Conservation (phyloP, 2,329 filamentous ascomycete species). For the Penicillium digitatum region DNA sequence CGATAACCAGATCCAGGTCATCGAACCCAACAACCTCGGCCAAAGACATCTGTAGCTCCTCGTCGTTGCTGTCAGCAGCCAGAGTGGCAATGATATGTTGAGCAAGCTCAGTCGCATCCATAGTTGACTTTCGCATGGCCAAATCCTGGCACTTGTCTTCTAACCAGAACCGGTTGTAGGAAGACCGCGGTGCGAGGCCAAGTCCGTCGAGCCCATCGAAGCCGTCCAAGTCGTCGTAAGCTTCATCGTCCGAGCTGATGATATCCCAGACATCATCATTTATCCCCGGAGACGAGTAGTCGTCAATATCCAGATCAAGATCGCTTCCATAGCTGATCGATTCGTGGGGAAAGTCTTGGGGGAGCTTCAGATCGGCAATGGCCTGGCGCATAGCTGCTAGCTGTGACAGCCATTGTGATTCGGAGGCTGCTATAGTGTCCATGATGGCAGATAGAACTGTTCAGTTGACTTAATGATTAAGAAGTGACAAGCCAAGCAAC, state of each 20-base stretch:
- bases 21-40: slow-evolving; percentile 90
- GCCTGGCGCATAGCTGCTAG: slow-evolving; percentile 81
- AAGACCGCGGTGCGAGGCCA: slow-evolving; percentile 27
- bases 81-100: slow-evolving; percentile 74
- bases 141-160: slow-evolving; percentile 63
- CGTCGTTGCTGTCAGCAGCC: slow-evolving; percentile 65
- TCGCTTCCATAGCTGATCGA: slow-evolving; percentile 51
- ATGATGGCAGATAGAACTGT: slow-evolving; percentile 9
- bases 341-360: slow-evolving; percentile 46
- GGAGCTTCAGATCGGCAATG: slow-evolving; percentile 66
- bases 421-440: slow-evolving; percentile 32
- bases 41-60: slow-evolving; percentile 85
- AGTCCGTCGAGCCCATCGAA: slow-evolving; percentile 47
- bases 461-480: neutral
- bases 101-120: slow-evolving; percentile 67
- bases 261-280: slow-evolving; percentile 90
- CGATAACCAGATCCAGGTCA: slow-evolving; percentile 87
- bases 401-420: slow-evolving; percentile 77
- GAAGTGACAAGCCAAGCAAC: neutral
- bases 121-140: slow-evolving; percentile 59
- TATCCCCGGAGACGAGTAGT: slow-evolving; percentile 55
- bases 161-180: slow-evolving; percentile 67
- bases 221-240: slow-evolving; percentile 61
- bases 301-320: slow-evolving; percentile 56
- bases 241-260: slow-evolving; percentile 68